Percentiles rank a stretch among this genome's conserved stretches.
These are phyloP conservation scores for Carex cristatella DNA, from an alignment of 176 grass and related monocot genomes.

Conservation along the genomic window DNA sequence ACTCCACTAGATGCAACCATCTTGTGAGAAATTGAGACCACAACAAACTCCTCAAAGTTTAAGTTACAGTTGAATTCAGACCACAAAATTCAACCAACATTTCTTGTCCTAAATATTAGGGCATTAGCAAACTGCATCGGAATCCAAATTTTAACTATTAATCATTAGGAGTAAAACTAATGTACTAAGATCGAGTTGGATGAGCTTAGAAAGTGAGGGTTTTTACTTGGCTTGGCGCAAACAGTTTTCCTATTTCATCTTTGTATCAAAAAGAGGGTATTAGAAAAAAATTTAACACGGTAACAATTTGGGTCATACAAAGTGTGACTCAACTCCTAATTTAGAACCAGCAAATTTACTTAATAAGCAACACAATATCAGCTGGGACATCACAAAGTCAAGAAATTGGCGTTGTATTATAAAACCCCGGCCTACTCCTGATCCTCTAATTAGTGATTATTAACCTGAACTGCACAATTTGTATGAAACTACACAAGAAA, in stretches of 20 bases:
- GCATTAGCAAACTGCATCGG: neutral
- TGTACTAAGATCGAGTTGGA: neutral
- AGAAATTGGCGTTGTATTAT: neutral
- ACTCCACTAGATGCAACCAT: neutral
- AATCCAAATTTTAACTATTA: neutral
- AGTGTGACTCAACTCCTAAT: neutral
- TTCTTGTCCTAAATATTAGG: neutral
- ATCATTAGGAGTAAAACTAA: neutral
- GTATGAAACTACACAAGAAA: neutral
- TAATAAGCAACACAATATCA: neutral
- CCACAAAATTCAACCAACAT: slow-evolving; percentile 1
- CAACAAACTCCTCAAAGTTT: neutral
- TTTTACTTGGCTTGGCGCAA: neutral
- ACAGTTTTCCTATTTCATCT: neutral
- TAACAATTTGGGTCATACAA: neutral
- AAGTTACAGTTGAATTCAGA: neutral
- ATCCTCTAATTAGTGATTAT: neutral
- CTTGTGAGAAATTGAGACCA: neutral
- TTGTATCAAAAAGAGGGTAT: neutral
- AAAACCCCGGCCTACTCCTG: neutral
- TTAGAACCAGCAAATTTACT: neutral
- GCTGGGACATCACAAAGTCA: neutral
- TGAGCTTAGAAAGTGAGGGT: neutral
- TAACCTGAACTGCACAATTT: neutral
- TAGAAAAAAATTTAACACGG: neutral